phyloP scores from a whole-genome alignment of 164 flowering plant species.

The Protea cynaroides region DNA sequence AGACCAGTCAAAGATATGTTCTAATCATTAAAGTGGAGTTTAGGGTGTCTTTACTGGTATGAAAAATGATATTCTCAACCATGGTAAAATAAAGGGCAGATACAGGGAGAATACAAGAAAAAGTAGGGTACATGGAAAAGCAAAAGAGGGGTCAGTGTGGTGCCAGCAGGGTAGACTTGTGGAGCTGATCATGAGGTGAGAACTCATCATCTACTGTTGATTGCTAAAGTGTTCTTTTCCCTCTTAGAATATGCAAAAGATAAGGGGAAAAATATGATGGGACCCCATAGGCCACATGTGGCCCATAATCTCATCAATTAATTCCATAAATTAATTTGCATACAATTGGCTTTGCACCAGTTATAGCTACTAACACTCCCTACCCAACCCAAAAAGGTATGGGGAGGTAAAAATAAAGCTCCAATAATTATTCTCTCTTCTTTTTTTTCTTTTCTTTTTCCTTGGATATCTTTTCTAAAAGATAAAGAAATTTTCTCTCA shows the following conservation, averaged over 20 bases:
- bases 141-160: conserved; percentile 13
- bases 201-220: no score
- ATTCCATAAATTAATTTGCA: no score
- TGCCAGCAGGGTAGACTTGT: conserved; percentile 28
- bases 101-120: conserved; percentile 11
- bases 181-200: conserved; percentile 8
- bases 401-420: no score
- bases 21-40: conserved; percentile 37
- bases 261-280: neutral
- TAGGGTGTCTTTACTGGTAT: conserved; percentile 22
- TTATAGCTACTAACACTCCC: no score
- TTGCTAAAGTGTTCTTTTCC: conserved; percentile 14
- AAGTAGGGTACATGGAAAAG: conserved; percentile 10
- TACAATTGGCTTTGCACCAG: no score
- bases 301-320: neutral
- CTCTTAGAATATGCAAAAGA: neutral
- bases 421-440: no score
- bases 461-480: no score
- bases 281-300: no score
- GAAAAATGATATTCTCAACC: conserved; percentile 27
- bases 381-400: no score
- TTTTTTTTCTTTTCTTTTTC: no score
- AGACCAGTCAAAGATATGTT: conserved; percentile 39
- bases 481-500: no score
- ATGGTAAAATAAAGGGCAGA: conserved; percentile 15